A percentile compares a stretch with the other conserved stretches of the same genome.
These are phyloP conservation scores for Pseudocercospora vitis DNA, from an alignment of 2,329 filamentous ascomycete species.

Conservation along the genomic window DNA sequence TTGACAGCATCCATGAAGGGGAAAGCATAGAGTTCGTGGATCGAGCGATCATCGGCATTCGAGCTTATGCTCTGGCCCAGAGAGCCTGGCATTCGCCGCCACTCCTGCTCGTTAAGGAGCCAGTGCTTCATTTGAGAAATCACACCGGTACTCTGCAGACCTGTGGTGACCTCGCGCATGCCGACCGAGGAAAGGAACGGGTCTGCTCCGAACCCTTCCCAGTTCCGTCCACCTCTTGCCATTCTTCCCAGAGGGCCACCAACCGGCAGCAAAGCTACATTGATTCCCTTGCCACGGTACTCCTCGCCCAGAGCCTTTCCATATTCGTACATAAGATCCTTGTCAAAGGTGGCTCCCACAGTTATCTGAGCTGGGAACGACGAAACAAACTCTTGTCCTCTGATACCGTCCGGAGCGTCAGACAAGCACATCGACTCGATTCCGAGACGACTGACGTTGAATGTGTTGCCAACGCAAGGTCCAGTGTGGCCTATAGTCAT, in stretches of 20 bases:
- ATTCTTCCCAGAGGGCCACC: conserved; percentile 58
- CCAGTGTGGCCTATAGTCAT: conserved; percentile 37
- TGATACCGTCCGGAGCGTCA: conserved; percentile 56
- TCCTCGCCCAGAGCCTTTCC: conserved; percentile 53
- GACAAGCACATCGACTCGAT: conserved; percentile 57
- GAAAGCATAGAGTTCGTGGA: conserved; percentile 44
- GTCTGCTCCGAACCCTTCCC: conserved; percentile 67
- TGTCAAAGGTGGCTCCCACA: conserved; percentile 53
- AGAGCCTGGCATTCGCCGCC: conserved; percentile 40
- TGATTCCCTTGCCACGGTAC: conserved; percentile 35
- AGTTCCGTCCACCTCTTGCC: conserved; percentile 32
- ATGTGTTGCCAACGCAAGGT: conserved; percentile 71
- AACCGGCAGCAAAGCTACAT: conserved; percentile 59
- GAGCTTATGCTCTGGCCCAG: conserved; percentile 45
- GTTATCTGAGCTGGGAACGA: conserved; percentile 78
- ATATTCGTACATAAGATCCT: conserved; percentile 53
- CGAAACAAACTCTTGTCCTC: conserved; percentile 71
- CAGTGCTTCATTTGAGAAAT: conserved; percentile 52
- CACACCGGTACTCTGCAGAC: conserved; percentile 47
- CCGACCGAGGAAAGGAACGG: conserved; percentile 59
- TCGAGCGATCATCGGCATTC: conserved; percentile 62
- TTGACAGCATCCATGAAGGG: conserved; percentile 54
- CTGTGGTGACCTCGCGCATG: conserved; percentile 53
- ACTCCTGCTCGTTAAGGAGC: conserved; percentile 61
- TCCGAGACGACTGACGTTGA: conserved; percentile 67